A percentile compares a stretch with the other conserved stretches of the same genome.
These are phyloP conservation scores for Lentinula sp. DNA, from an alignment of 768 basidiomycete species.

Conservation along the genomic window DNA sequence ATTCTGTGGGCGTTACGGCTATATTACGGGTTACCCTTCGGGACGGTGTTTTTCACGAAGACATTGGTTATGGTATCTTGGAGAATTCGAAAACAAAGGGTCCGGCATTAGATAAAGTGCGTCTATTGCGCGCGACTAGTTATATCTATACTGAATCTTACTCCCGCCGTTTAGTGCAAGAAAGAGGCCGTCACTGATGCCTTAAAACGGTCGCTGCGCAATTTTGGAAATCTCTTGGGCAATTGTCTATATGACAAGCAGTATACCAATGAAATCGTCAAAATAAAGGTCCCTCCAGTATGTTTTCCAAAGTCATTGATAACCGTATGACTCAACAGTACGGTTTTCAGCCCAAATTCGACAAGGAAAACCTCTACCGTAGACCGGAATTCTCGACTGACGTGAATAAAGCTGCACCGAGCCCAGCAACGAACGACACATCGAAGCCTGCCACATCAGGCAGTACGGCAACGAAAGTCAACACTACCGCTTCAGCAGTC, in stretches of 20 bases:
- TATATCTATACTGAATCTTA: not conserved
- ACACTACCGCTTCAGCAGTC: not conserved
- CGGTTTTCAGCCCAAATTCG: constrained; percentile 52
- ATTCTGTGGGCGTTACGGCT: constrained; percentile 74
- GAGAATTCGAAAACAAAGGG: constrained; percentile 87
- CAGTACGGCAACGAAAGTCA: not conserved
- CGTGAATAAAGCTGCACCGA: constrained; percentile 22
- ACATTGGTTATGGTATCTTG: constrained; percentile 83
- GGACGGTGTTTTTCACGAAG: constrained; percentile 89
- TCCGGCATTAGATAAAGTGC: constrained; percentile 85
- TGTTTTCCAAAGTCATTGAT: constrained; percentile 21
- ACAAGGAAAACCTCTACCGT: constrained; percentile 61
- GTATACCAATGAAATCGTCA: constrained; percentile 77
- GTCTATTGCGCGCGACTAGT: constrained; percentile 13
- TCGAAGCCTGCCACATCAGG: not conserved
- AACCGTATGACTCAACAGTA: not conserved
- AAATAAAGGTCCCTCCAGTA: constrained; percentile 82
- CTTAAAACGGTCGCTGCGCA: constrained; percentile 83
- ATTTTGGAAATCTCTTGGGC: constrained; percentile 91
- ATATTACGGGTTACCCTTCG: constrained; percentile 81
- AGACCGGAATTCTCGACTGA: constrained; percentile 62
- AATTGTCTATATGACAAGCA: constrained; percentile 97
- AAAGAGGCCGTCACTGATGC: constrained; percentile 98
- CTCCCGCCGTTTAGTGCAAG: constrained; percentile 63
- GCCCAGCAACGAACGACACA: constrained; percentile 7